Base-by-base conservation (phyloP, 192 early-diverging fungal species). In the Entophlyctis luteolus region DNA sequence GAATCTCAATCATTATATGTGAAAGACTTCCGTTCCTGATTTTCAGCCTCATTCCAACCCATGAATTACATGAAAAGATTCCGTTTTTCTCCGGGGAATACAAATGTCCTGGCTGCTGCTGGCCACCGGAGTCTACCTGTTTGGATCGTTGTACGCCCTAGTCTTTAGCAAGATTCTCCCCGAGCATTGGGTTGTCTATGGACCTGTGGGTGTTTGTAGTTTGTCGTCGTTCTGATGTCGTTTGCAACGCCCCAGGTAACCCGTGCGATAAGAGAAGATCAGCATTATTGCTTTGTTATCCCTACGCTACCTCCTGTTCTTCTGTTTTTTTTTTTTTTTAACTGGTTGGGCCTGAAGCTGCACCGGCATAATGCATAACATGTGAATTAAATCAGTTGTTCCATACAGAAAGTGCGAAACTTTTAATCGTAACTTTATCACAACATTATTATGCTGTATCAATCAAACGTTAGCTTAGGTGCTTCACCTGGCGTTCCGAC, bases 271-370 rank as follows among this genome's bases (percentile, higher is more conserved):
- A 31, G 55, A 25, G 22, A 56, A 8, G 67, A 68, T 34, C 34
- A 68, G 39, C 50, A 95, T 73, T 98, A 92, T 73, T 89, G 89
- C 39, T 79, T 89, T 53, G 75, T 98, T 22, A 67, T 94, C 32
- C 95, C 93, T 12, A 77, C 93, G 23, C 87, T 93, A 0, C 82
- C 85, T 3, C 84, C 90, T 28, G 89, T 89, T 22, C 85, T 85
- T 35, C 74, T 89, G 3, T 86, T 89, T 68, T 87, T 88, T 62
- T 81, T 91, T 28, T 79, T 94, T 33, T 90, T 89, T 80, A 98
- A 94, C 77, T 98, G 95, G 95, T 81, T 98, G 32, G 93, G 95
- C 14, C 90, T 95, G 87, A 95, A 98, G 77, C 87, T 91, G 55
- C 95, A 93, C 70, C 76, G 91, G 10, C 92, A 95, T 55, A 98